A percentile compares a stretch with the other conserved stretches of the same genome.
These are phyloP conservation scores for Diaporthe vaccinii DNA, from an alignment of 2,329 filamentous ascomycete genomes.

Conservation along the genomic window DNA sequence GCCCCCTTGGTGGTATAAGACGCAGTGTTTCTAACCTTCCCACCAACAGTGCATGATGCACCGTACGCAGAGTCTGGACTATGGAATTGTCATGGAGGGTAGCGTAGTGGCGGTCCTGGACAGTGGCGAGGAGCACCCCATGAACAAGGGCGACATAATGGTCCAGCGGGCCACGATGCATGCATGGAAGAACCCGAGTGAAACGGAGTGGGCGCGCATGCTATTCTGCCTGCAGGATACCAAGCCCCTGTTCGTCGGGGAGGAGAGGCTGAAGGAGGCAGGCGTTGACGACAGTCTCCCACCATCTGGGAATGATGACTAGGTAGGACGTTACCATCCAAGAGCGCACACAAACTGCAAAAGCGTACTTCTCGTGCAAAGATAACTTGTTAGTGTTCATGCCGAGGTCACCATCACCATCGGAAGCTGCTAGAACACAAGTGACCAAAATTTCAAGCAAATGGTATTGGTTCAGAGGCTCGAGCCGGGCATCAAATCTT, in stretches of 20 bases:
- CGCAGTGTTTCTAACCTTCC: neutral
- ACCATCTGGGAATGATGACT: slow-evolving; percentile 39
- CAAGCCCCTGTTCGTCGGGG: slow-evolving; percentile 46
- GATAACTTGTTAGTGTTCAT: neutral
- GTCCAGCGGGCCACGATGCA: slow-evolving; percentile 65
- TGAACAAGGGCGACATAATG: slow-evolving; percentile 61
- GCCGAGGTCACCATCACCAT: neutral
- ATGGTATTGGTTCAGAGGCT: slow-evolving; percentile 37
- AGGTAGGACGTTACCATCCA: neutral
- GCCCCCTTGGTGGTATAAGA: neutral
- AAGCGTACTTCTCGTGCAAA: neutral
- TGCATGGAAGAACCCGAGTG: slow-evolving; percentile 55
- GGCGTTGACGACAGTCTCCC: slow-evolving; percentile 32
- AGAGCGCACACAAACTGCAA: neutral
- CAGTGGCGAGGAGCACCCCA: slow-evolving; percentile 56
- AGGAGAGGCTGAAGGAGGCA: slow-evolving; percentile 47
- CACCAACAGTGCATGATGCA: slow-evolving; percentile 55
- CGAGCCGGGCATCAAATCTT: neutral
- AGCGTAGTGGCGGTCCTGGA: slow-evolving; percentile 61
- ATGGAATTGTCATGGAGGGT: slow-evolving; percentile 63
- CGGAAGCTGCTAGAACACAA: neutral
- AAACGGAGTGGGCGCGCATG: slow-evolving; percentile 58
- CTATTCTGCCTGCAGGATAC: slow-evolving; percentile 50
- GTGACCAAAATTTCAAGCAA: slow-evolving; percentile 27
- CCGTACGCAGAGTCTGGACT: slow-evolving; percentile 63